Conservation (phyloP, 371 early-diverging fungal genomes). For the Mortierella sp. region DNA sequence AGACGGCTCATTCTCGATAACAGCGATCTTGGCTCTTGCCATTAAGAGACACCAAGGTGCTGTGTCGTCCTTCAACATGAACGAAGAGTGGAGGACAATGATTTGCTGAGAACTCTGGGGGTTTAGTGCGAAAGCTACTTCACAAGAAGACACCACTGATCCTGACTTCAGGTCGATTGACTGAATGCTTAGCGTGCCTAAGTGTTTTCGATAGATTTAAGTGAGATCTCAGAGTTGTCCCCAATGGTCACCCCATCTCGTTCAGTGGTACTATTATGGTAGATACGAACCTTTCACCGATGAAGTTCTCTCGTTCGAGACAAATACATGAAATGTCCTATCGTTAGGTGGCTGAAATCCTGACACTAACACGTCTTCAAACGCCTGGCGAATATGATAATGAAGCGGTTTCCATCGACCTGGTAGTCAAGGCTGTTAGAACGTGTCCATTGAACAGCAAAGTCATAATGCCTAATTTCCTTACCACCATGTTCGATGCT, state of each 20-base stretch:
- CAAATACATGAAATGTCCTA: slow-evolving; percentile 10
- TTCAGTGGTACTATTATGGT: not conserved
- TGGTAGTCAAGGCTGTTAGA: not conserved
- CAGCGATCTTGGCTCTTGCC: slow-evolving; percentile 6
- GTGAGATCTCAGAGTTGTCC: not conserved
- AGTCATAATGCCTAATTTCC: not conserved
- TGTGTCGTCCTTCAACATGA: not conserved
- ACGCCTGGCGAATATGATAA: slow-evolving; percentile 36
- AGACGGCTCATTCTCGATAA: not conserved
- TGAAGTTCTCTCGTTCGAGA: slow-evolving; percentile 19
- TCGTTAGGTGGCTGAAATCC: slow-evolving; percentile 22
- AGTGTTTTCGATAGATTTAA: not conserved
- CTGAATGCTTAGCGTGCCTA: slow-evolving; percentile 5
- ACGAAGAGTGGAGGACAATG: not conserved
- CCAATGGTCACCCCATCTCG: not conserved
- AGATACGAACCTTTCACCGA: slow-evolving; percentile 16
- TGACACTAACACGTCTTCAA: slow-evolving; percentile 27
- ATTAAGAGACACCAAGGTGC: slow-evolving; percentile 1
- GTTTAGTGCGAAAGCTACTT: too few relatives aligned
- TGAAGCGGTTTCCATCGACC: slow-evolving; percentile 49
- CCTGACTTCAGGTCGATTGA: slow-evolving; percentile 3
- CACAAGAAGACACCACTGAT: not conserved
- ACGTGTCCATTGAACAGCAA: not conserved
- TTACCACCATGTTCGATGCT: slow-evolving; percentile 48
- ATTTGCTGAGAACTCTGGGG: not conserved